These are phyloP conservation scores for Euphorbia schlechtendalii DNA, from an alignment of 441 rosid genomes.

Conservation along the genomic window DNA sequence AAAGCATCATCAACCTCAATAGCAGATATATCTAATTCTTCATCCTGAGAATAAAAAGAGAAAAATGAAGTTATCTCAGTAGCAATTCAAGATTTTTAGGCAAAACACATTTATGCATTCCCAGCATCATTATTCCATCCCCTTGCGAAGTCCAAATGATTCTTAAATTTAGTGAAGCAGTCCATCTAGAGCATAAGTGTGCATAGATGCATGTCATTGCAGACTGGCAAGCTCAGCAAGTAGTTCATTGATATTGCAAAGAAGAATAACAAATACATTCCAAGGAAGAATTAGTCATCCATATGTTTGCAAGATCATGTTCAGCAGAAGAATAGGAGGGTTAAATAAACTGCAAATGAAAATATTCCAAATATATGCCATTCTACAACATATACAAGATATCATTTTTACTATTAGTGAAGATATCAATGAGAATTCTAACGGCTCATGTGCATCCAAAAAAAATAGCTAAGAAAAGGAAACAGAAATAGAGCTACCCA, in stretches of 20 bases:
- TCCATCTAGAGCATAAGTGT: background rate
- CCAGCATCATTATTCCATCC: constrained; percentile 1
- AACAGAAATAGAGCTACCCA: no score
- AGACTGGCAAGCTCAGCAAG: background rate
- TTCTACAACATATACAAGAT: background rate
- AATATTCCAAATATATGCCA: background rate
- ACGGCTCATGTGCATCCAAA: background rate
- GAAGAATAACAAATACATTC: background rate
- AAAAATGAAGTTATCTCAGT: background rate
- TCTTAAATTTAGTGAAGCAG: background rate
- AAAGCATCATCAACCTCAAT: constrained; percentile 92
- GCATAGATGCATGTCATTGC: background rate
- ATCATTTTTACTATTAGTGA: background rate
- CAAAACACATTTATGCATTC: background rate
- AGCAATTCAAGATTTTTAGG: background rate
- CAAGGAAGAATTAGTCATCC: background rate
- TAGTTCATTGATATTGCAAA: background rate
- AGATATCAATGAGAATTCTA: background rate
- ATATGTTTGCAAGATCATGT: background rate
- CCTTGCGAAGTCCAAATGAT: background rate
- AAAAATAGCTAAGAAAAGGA: no score
- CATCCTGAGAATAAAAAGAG: constrained; percentile 54
- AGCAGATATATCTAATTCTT: constrained; percentile 83
- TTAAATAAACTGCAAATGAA: no score
- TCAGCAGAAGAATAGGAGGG: no score